Conservation (phyloP, 768 basidiomycete species). For the Cyathus striatus region DNA sequence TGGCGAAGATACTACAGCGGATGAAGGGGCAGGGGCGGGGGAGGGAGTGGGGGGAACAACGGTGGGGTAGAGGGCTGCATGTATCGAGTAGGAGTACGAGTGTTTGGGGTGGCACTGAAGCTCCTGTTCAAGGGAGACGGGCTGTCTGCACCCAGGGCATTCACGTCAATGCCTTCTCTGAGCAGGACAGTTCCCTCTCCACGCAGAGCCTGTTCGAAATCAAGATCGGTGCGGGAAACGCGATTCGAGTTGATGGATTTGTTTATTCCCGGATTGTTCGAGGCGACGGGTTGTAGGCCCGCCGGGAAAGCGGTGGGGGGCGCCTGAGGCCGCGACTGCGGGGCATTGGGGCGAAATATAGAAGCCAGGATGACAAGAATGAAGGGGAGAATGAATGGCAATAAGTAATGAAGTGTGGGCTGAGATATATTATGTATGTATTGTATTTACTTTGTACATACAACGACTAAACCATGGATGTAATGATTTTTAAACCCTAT, state of each 20-base stretch:
- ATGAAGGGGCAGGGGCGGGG: constrained; percentile 21
- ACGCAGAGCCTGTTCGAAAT: constrained; percentile 75
- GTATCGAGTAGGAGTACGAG: constrained; percentile 25
- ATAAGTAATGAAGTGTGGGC: too few relatives aligned
- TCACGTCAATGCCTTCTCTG: constrained; percentile 68
- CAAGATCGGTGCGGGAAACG: constrained; percentile 68
- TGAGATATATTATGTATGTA: too few relatives aligned
- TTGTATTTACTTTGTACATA: too few relatives aligned
- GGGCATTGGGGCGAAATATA: constrained; percentile 50
- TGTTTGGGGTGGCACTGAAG: constrained; percentile 35
- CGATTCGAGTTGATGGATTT: constrained; percentile 43
- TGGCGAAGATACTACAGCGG: constrained; percentile 31
- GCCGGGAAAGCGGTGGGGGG: constrained; percentile 43
- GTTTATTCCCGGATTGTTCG: constrained; percentile 37
- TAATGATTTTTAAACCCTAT: too few relatives aligned
- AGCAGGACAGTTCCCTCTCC: constrained; percentile 64
- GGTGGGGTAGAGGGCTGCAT: constrained; percentile 51
- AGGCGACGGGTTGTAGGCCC: constrained; percentile 53
- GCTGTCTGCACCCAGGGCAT: constrained; percentile 53
- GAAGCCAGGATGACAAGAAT: constrained; percentile 52
- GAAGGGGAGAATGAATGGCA: constrained; percentile 7
- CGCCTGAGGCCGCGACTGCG: constrained; percentile 29
- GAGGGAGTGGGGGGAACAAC: constrained; percentile 70
- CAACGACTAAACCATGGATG: too few relatives aligned
- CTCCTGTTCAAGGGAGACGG: constrained; percentile 33